Conservation (phyloP, 192 early-diverging fungal genomes). For the Thoreauomyces humboldtii region DNA sequence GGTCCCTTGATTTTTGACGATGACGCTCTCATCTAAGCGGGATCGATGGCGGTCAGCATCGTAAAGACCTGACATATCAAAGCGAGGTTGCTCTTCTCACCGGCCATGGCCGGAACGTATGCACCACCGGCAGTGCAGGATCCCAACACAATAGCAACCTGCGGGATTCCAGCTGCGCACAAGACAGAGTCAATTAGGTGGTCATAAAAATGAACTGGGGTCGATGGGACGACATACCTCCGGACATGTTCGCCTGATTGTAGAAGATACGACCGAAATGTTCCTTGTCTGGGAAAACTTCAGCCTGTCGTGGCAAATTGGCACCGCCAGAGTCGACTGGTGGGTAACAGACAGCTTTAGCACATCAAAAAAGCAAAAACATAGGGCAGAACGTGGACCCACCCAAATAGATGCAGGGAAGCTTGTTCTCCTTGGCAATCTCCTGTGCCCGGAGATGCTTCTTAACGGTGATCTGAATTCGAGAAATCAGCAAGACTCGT, state of each 20-base stretch:
- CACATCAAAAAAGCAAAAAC: not conserved
- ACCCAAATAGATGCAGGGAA: slow-evolving; percentile 91
- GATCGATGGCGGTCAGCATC: not conserved
- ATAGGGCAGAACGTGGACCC: not conserved
- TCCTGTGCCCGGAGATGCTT: slow-evolving; percentile 98
- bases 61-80: no score
- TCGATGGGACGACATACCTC: slow-evolving; percentile 17
- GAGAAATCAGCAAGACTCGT: not conserved
- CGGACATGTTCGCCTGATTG: slow-evolving; percentile 74
- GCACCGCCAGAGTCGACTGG: slow-evolving; percentile 93
- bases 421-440: slow-evolving; percentile 86
- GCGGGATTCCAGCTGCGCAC: slow-evolving; percentile 73
- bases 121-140: slow-evolving; percentile 93
- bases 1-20: slow-evolving; percentile 92
- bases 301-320: slow-evolving; percentile 88
- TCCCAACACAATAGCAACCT: slow-evolving; percentile 96
- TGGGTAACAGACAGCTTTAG: not conserved
- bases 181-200: not conserved
- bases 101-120: slow-evolving; percentile 96
- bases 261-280: slow-evolving; percentile 93
- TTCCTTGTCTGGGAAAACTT: slow-evolving; percentile 91
- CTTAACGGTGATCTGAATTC: slow-evolving; percentile 64
- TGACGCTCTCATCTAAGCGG: slow-evolving; percentile 82
- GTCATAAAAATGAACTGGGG: not conserved
- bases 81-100: slow-evolving; percentile 3